Percentiles rank a stretch among this genome's conserved stretches.
phyloP scores from a whole-genome alignment of 139 green algal species.

The Penium margaritaceum region DNA sequence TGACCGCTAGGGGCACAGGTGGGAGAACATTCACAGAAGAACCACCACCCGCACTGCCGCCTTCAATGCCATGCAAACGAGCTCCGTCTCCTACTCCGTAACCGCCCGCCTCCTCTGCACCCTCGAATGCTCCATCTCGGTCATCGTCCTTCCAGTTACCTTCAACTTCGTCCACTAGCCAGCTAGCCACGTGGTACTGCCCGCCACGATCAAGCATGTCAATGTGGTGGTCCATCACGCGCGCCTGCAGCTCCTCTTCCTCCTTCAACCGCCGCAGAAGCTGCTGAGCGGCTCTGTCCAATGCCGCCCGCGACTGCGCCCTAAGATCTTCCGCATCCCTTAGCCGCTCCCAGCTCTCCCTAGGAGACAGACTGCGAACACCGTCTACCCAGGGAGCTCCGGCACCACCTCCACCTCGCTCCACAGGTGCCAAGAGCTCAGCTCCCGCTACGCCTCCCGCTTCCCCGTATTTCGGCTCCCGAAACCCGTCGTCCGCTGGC shows the following conservation, averaged over 20 bases:
- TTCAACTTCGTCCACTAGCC: constrained; percentile 8
- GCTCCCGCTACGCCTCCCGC: neutral
- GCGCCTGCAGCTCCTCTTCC: neutral
- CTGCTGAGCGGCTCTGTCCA: neutral
- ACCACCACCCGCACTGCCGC: neutral
- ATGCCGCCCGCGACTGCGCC: no score
- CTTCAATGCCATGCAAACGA: no score
- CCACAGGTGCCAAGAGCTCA: neutral
- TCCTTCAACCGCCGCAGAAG: neutral
- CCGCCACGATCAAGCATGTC: constrained; percentile 4
- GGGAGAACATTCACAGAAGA: no score
- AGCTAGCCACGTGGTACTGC: constrained; percentile 11
- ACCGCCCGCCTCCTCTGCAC: neutral
- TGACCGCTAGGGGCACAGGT: neutral
- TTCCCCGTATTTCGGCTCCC: neutral
- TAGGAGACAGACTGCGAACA: no score
- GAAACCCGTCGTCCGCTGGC: neutral
- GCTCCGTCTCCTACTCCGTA: neutral
- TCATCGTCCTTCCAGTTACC: neutral
- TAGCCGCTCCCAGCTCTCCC: no score
- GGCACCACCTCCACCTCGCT: neutral
- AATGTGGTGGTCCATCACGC: constrained; percentile 15
- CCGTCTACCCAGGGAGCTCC: neutral
- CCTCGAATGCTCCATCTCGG: neutral
- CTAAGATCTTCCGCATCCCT: no score